Evolutionary conservation across 208 protist genomes (phyloP), one percentile per base, ranked within the genome.

Genomic region (Balamuthia mandrillaris): DNA sequence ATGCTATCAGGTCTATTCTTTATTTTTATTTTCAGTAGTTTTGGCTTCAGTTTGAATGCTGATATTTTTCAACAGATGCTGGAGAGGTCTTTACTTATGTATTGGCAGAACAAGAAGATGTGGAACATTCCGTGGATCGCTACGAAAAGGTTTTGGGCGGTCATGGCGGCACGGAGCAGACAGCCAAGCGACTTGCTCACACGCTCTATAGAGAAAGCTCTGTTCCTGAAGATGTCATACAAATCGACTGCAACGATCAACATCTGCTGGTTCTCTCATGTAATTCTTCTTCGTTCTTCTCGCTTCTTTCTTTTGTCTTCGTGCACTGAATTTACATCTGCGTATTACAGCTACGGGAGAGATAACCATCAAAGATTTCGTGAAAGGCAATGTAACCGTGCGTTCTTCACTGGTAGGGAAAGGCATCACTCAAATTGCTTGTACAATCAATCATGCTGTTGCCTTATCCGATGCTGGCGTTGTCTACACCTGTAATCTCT

Each of bases 231-330:
- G 51, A 51, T 21, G 65, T 74, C 41, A 16, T 37, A 16, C 65
- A 74, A 44, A 74, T 74, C n/a, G 37, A 37, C 37, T 74, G 65
- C 41, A 74, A 74, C 65, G n/a, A 37, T 31, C 45, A 74, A 37
- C 45, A 44, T 37, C 65, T 74, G 24, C 27, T 51, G n/a, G 39
- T 44, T 51, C 33, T 74, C 3, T 31, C 51, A 4, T 37, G 65
- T 74, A 51, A 24, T 24, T 10, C 60, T 27, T 63, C 56, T 7
- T 63, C 56, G n/a, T 63, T 18, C 10, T 14, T 21, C 9, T 29
- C 56, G n/a, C 56, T 18, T 9, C 56, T 16, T 37, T 33, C 24
- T n/a, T 9, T 31, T 16, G 9, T 5, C 24, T 60, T 21, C 16
- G 52, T 60, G 52, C 4, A 6, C 10, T 9, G 24, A 2, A 2